phyloP scores from a whole-genome alignment of 805 yeast genomes.

The Wickerhamomyces silvicola region DNA sequence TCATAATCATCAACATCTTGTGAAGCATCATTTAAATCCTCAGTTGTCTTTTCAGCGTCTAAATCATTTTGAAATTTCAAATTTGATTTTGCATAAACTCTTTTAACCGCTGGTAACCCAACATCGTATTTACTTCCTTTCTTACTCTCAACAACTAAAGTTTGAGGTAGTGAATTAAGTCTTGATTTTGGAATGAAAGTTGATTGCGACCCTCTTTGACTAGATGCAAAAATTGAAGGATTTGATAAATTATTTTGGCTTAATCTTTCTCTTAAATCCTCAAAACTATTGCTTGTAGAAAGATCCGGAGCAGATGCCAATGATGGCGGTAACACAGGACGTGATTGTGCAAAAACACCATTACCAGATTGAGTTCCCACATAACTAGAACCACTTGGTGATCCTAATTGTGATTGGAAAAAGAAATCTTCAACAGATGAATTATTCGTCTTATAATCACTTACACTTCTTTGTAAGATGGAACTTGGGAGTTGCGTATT shows the following conservation, averaged over 20 bases:
- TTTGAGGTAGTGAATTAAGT: slow-evolving; percentile 18
- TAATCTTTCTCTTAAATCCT: no score
- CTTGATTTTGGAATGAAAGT: slow-evolving; percentile 41
- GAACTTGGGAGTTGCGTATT: slow-evolving; percentile 14
- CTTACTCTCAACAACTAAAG: slow-evolving; percentile 1
- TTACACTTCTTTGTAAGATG: slow-evolving; percentile 2
- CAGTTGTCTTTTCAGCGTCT: slow-evolving; percentile 6
- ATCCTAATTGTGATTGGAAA: slow-evolving; percentile 9
- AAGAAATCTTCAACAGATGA: slow-evolving; percentile 23
- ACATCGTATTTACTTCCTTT: neutral
- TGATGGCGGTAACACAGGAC: no score
- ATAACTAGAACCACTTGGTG: slow-evolving; percentile 1
- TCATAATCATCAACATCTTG: slow-evolving; percentile 22
- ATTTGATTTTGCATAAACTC: slow-evolving; percentile 4
- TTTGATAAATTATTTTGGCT: neutral
- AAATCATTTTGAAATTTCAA: slow-evolving; percentile 1
- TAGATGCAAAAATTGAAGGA: neutral
- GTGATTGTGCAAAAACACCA: neutral
- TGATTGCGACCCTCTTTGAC: no score
- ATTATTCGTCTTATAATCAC: slow-evolving; percentile 8
- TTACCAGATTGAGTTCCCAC: slow-evolving; percentile 3
- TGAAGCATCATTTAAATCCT: slow-evolving; percentile 11
- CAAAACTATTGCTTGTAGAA: neutral
- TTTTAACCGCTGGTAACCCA: slow-evolving; percentile 1
- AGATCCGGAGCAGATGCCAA: no score